Conservation (phyloP, 129 eudicot species). For the Tanacetum coccineum region DNA sequence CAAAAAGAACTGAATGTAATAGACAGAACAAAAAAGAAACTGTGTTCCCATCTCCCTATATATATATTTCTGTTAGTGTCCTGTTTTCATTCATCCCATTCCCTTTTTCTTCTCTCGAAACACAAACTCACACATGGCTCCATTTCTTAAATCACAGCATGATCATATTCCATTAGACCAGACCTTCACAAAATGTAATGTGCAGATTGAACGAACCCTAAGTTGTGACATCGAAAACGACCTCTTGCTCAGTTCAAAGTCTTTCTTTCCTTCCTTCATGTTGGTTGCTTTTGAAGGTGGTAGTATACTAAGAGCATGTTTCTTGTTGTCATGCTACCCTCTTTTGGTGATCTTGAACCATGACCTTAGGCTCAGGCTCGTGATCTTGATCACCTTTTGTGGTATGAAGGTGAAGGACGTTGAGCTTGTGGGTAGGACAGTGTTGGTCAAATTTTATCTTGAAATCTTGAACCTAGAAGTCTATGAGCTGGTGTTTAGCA, state of each 20-base stretch:
- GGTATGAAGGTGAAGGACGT: slow-evolving; percentile 56
- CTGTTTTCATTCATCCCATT: too few species aligned
- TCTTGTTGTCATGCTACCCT: slow-evolving; percentile 59
- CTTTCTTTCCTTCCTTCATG: slow-evolving; percentile 23
- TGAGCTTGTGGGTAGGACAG: slow-evolving; percentile 59
- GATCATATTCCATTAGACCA: slow-evolving; percentile 35
- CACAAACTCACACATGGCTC: too few species aligned
- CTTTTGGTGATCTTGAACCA: slow-evolving; percentile 38
- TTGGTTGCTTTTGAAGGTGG: slow-evolving; percentile 86
- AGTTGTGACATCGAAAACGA: slow-evolving; percentile 60
- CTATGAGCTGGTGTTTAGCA: slow-evolving; percentile 28
- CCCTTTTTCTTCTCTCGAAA: too few species aligned
- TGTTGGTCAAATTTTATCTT: slow-evolving; percentile 78
- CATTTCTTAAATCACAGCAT: slow-evolving; percentile 19
- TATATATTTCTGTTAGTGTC: too few species aligned
- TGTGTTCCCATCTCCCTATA: too few species aligned
- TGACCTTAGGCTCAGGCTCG: slow-evolving; percentile 39
- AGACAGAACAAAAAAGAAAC: too few species aligned
- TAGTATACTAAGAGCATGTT: slow-evolving; percentile 48
- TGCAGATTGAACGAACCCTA: slow-evolving; percentile 22
- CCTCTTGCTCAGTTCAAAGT: slow-evolving; percentile 44
- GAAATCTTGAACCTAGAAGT: slow-evolving; percentile 54
- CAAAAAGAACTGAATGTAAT: too few species aligned
- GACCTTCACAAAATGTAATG: slow-evolving; percentile 43
- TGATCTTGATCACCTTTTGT: slow-evolving; percentile 72